Evolutionary conservation across 805 yeast species (phyloP), one percentile per base, ranked within the genome.

Genomic region (Myxozyma mucilagina): DNA sequence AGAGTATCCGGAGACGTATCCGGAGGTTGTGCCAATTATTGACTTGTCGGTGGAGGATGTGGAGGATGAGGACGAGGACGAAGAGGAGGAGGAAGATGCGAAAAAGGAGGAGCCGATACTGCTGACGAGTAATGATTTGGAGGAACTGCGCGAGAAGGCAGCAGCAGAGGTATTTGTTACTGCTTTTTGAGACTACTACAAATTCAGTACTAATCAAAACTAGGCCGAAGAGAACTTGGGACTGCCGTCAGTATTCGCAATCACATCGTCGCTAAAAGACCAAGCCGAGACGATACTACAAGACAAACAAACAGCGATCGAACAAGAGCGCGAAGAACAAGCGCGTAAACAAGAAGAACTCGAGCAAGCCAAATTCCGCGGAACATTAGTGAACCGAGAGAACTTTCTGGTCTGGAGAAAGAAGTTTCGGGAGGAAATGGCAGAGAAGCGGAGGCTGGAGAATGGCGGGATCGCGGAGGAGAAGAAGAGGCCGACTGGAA

Each of bases 291-390:
- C 74, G 29, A 70, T 83, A 65, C 89, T 90, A 69, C 82, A 80
- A 34, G 74, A 78, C n/a, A 85, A 86, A 66, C 77, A 88, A 49
- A 76, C 78, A 14, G 69, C 66, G 5, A 79, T 76, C 41, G 92
- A 89, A 69, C 79, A 80, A 57, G 74, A 75, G 64, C 81, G 85
- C 67, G 90, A 89, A 64, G 77, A 79, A 53, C 82, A 80, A 64
- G 75, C 87, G 18, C 76, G 80, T 54, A 85, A 79, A 24, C 84
- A 84, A 65, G 98, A 94, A 72, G 80, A 79, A 68, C 86, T 87
- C 73, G 97, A 91, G 72, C 96, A 90, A 72, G 87, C 86, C 73
- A 94, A 94, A 74, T 93, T 93, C 75, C 79, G 80, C 44, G 99
- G 99, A 39, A 94, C 98, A 0, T 83, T 87, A 57, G 97, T 93